Percentiles rank a stretch among this genome's conserved stretches.
phyloP scores from a whole-genome alignment of 1,284 basidiomycete genomes.

The Cutaneotrichosporon cavernicola region DNA sequence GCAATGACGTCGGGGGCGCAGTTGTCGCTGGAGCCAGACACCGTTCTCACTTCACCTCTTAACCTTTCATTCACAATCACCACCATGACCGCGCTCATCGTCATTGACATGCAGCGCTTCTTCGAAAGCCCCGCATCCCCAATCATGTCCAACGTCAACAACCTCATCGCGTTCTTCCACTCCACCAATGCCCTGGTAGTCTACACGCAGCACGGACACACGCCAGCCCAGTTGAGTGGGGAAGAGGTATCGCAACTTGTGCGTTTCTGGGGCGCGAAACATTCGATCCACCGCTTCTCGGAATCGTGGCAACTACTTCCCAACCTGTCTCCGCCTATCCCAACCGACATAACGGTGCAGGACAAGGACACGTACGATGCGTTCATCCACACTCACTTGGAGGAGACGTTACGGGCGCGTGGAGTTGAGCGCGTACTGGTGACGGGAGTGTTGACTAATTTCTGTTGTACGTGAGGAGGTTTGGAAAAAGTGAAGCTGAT shows the following conservation, averaged over 20 bases:
- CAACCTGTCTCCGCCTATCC: background rate
- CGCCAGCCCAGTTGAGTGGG: slow-evolving; percentile 7
- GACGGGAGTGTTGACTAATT: slow-evolving; percentile 15
- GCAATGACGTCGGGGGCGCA: too few relatives aligned
- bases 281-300: slow-evolving; percentile 5
- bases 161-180: slow-evolving; percentile 9
- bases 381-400: slow-evolving; percentile 13
- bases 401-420: slow-evolving; percentile 4
- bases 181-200: background rate
- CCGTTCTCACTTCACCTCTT: too few relatives aligned
- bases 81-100: slow-evolving; percentile 9
- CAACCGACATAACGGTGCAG: background rate
- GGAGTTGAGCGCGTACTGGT: slow-evolving; percentile 7
- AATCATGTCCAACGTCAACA: background rate
- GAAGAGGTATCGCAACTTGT: slow-evolving; percentile 9
- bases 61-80: background rate
- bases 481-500: background rate
- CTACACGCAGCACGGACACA: slow-evolving; percentile 18
- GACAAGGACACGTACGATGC: slow-evolving; percentile 20
- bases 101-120: slow-evolving; percentile 14
- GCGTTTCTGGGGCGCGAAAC: slow-evolving; percentile 2
- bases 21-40: too few relatives aligned
- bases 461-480: slow-evolving; percentile 9
- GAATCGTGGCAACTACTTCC: slow-evolving; percentile 10
- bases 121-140: background rate